Base-by-base conservation (phyloP, 192 early-diverging fungal species). In the Umbelopsis vinacea region DNA sequence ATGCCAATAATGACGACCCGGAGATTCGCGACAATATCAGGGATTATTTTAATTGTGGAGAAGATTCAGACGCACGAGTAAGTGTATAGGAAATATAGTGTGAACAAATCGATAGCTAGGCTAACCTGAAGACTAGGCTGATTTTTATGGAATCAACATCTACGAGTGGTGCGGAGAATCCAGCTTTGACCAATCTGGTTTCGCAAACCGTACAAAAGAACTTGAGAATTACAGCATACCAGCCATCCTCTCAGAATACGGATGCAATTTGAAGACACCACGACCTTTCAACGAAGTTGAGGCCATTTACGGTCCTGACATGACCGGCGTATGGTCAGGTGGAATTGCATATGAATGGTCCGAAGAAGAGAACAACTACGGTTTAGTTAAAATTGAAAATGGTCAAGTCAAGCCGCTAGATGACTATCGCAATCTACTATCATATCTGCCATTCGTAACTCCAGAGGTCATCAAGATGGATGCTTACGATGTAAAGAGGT, bases 81-180 rank as follows among this genome's bases (percentile, higher is more conserved):
- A 48, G 46, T 50, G 26, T 35, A 52, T 21, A 63, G 6, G 7
- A 35, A 6, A 29, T 3, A 29, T 12, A 11, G n/a, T 63, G 23
- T 40, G 3, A 50, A 17, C 19, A 2, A 19, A 21, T 50, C 11
- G 2, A 60, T 22, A 33, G 11, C 11, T 3, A 55, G 11, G 29
- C 10, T 60, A 26, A 37, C 14, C 40, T 68, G 23, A 6, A 26
- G 29, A 21, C 21, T 84, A 82, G 29, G 89, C 83, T 15, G 90
- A 93, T 50, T 93, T 91, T 73, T 90, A 82, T 69, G 91, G 89
- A 17, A 75, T 91, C 68, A 93, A 93, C 75, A 66, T 90, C n/a
- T 93, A 93, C 78, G 83, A 86, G 77, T 93, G 91, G 91, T 93
- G 91, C 71, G 90, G 90, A 22, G 74, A 70, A 23, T 68, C 83